Evolutionary conservation across 768 basidiomycete genomes (phyloP), one percentile per base, ranked within the genome.

Genomic region (Suillus sp.): DNA sequence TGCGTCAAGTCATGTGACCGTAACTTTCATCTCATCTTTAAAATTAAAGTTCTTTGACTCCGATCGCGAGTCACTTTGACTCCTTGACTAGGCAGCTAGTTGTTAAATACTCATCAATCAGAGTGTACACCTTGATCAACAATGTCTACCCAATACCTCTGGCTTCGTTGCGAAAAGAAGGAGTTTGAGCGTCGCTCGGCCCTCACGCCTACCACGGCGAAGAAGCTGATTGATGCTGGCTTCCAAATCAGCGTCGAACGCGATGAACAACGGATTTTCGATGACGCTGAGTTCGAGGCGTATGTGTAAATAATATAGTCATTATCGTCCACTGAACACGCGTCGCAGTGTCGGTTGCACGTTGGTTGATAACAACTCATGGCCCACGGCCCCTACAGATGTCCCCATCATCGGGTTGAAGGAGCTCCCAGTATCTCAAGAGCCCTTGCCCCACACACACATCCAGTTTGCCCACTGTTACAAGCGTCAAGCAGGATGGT

Each of bases 401-500:
- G 78, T 87, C 38, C 90, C 91, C 48, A 96, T 99, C 76, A 89
- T 98, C 69, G 97, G 97, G 6, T 83, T 99, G 75, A 99, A 99
- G 81, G 97, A 99, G 73, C 86, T 99, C n/a, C 87, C 91, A 27
- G 86, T 79, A 60, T 96, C 94, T 47, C 82, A 85, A 53, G 87
- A 88, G 38, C 91, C 96, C 25, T 80, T 99, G 20, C 87, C 86
- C 9, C 97, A 99, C 77, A 94, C 92, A 2, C 97, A 99, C 77
- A 95, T 99, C 72, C 95, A 97, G 70, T 99, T 99, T 70, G 96
- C 95, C 4, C 97, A 99, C 75, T 97, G 96, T 78, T 99, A 93
- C 85, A 99, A 99, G 78, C 79, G 86, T 48, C 97, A 99, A 74
- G 93, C 83, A 2, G 97, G 97, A 25, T 99, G 97, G 96, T 82